Evolutionary conservation across 73 alveolate genomes (phyloP).

Genomic region (Paramecium bursaria): DNA sequence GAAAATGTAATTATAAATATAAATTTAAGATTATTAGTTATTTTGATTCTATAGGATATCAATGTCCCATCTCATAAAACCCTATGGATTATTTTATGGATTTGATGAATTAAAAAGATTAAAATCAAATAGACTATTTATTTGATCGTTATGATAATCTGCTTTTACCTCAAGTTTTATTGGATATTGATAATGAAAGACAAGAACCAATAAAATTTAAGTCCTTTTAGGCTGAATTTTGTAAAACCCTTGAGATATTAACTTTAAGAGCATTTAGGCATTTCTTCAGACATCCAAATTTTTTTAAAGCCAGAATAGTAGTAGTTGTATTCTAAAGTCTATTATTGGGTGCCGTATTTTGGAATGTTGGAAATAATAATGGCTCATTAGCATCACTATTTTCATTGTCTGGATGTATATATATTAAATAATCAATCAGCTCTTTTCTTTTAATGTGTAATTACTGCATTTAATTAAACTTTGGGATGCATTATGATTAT

Average conservation of each 20-base stretch:
- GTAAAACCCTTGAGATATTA: no score
- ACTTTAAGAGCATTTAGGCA: slow-evolving; percentile 9
- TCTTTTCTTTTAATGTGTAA: no score
- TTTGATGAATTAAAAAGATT: not conserved
- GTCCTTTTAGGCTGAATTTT: no score
- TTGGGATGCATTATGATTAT: no score
- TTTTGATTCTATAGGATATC: slow-evolving; percentile 65
- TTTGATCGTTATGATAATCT: no score
- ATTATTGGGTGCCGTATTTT: not conserved
- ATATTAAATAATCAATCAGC: no score
- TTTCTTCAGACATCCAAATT: not conserved
- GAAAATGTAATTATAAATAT: no score
- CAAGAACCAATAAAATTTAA: no score
- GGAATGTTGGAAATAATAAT: not conserved
- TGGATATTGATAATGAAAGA: no score
- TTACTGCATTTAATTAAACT: no score
- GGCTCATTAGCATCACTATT: not conserved
- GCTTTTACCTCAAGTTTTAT: no score
- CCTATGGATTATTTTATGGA: slow-evolving; percentile 63
- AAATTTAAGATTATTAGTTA: slow-evolving; percentile 33
- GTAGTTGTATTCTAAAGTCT: not conserved
- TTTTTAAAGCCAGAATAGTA: not conserved
- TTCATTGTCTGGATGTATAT: not conserved
- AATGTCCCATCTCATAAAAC: slow-evolving; percentile 69
- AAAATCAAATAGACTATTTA: not conserved